Base-by-base conservation (phyloP, 225 moss, liverwort and hornwort genomes). In the Sphagnum tenellum region DNA sequence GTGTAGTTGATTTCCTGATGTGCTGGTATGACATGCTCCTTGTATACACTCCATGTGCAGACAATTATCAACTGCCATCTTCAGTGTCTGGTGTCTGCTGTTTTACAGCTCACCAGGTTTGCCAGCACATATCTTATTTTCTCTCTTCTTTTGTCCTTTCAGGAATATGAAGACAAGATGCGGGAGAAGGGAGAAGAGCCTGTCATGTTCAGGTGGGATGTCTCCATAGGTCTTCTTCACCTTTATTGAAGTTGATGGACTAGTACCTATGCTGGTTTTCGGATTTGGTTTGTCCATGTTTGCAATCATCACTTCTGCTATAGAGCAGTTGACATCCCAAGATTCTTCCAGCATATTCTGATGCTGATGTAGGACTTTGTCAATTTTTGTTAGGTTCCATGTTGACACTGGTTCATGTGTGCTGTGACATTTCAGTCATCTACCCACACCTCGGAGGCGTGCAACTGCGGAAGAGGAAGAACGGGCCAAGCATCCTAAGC, bases 401-500 rank as follows among this genome's bases (percentile, higher is more conserved):
- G 66, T 29, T 29, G 29, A 29, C 29, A 29, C 10, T 64, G 44
- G 49, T 64, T 56, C 72, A 52, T 67, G 57, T 67, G 7, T 65
- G 14, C 64, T 61, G 52, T 47, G 5, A 74, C 54, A 57, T 49
- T 72, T 70, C 89, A 98, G 98, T 79, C 98, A 98, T 61, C 80
- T 98, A 72, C 98, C 98, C 48, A 79, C 86, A 52, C 98, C 98
- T 11, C 78, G 98, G 60, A 87, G 98, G 74, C 81, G 98, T 67
- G 98, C 98, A 62, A 98, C 98, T 71, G 96, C 90, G n/a, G 96
- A 92, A 82, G 98, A 98, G 80, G 98, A 98, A 79, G 98, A 98
- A 76, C 87, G 98, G 71, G 98, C 93, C 45, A 98, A 98, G 75
- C 92, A 98, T 86, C 98, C 93, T n/a, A 98, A 86, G 71, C 89